Evolutionary conservation across 129 eudicot species (phyloP).

Genomic region (Logfia minima): DNA sequence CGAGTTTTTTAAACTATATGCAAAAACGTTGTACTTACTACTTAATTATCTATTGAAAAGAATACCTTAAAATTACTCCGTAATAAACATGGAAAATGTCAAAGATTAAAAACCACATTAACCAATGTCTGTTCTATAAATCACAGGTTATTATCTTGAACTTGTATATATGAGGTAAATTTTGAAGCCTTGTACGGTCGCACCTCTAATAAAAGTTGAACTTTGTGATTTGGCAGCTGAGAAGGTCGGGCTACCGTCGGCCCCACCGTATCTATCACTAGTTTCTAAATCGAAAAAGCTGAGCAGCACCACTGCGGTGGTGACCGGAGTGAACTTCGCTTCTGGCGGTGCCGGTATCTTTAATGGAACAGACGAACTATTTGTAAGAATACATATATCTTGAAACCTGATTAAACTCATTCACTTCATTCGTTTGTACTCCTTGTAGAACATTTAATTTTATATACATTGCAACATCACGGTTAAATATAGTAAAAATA

Average conservation of each 20-base stretch:
- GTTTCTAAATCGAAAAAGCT: slow-evolving; percentile 32
- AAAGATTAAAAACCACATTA: too few relatives aligned
- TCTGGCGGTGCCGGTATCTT: slow-evolving; percentile 84
- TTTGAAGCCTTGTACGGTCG: neutral
- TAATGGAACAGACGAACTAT: slow-evolving; percentile 52
- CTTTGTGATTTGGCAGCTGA: slow-evolving; percentile 52
- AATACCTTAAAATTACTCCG: too few relatives aligned
- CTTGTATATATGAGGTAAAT: too few relatives aligned
- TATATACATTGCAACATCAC: too few relatives aligned
- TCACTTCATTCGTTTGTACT: neutral
- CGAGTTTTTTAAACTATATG: too few relatives aligned
- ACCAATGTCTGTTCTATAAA: too few relatives aligned
- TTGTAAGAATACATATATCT: slow-evolving; percentile 35
- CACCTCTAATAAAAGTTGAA: neutral
- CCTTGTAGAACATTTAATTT: too few relatives aligned
- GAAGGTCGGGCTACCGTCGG: slow-evolving; percentile 57
- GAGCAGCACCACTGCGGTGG: slow-evolving; percentile 37
- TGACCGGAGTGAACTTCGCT: slow-evolving; percentile 70
- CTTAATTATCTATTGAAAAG: too few relatives aligned
- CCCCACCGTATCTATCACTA: slow-evolving; percentile 57
- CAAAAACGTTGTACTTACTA: too few relatives aligned
- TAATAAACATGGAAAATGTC: too few relatives aligned
- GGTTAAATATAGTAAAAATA: too few relatives aligned
- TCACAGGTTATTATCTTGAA: too few relatives aligned
- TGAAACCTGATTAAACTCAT: neutral